Base-by-base conservation (phyloP, 139 green algal genomes). In the Ettlia oleoabundans region DNA sequence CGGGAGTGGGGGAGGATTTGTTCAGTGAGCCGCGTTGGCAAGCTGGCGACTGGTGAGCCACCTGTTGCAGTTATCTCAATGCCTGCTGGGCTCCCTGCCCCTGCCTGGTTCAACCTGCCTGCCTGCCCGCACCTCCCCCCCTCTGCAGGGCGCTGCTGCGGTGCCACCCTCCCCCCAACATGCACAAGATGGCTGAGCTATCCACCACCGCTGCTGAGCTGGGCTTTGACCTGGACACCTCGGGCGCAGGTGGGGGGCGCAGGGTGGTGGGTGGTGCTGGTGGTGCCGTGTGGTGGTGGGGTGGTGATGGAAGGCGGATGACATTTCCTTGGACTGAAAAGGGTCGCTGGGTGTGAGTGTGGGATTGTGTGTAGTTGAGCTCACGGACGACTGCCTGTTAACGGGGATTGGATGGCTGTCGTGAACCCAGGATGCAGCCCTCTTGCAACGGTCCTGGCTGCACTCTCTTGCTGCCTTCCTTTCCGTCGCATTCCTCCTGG, bases 101-200 rank as follows among this genome's bases (percentile, higher is more conserved):
- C 47, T 58, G 47, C n/a, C n/a, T n/a, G n/a, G n/a, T n/a, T n/a
- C n/a, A 15, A 58, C 47, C 47, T 15, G 47, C 63, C 10, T n/a
- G n/a, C 24, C 26, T 13, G 32, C 7, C 63, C 33, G 33, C 33
- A 28, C 28, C 26, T 10, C 22, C 47, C 13, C 35, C 2, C 62
- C 42, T n/a, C 22, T 7, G 58, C 81, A 68, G 85, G 26, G 89
- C 94, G 3, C 78, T 98, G 68, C 88, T 98, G 47, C 90, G 93
- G 37, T 86, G 86, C 26, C 93, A 96, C 86, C 83, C 82, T 24
- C 78, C 83, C 7, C 95, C 95, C 30, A 86, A 93, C 38, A 41
- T 74, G 35, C 78, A 88, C 51, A 92, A 93, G 82, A 85, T 97
- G 84, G 80, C 55, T 6, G 89, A 92, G 67, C 62, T 96, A n/a